Evolutionary conservation across 495 filamentous ascomycete genomes (phyloP), one percentile per base, ranked within the genome.

Genomic region (Neurospora intermedia): DNA sequence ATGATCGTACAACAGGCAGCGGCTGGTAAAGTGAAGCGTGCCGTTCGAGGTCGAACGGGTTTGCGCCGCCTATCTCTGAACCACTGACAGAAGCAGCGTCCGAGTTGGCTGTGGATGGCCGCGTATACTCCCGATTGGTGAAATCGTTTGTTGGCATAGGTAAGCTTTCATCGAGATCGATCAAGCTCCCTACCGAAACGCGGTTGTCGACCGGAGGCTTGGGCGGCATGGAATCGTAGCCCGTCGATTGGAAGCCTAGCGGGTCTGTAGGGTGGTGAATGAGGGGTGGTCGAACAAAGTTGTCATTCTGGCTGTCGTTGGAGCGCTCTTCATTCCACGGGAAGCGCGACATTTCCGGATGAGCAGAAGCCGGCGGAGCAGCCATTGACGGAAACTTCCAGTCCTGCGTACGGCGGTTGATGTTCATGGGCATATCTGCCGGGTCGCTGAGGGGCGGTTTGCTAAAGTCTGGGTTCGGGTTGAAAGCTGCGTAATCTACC

Each of bases 361-460:
- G 83, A 6, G 84, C 85, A 7, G 86, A 86, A 5, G 83, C 83
- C 6, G 84, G 84, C 3, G 85, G 81, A 35, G 54, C 54, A 4
- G 77, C 78, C 81, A 85, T 83, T 35, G 85, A 81, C 4, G 89
- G 88, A 77, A 90, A 90, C 45, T 85, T 89, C 89, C 89, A 90
- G 54, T 91, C 89, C 62, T 87, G 84, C 0, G 88, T 88, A 9
- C 85, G 81, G 31, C 87, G 82, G 75, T 86, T 84, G 43, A 80
- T 76, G 46, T 84, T 85, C 6, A 82, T 76, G 35, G 54, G 54
- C 54, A 66, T 66, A 69, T 86, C 85, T 3, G 81, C 83, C 15
- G 86, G 83, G 71, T 87, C 86, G 74, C 83, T 87, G 38, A 86
- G 74, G 9, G 86, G 83, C 39, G 85, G 82, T 42, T 81, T 82